These are phyloP conservation scores for Ambrosiella xylebori DNA, from an alignment of 2,329 filamentous ascomycete genomes.

Conservation along the genomic window DNA sequence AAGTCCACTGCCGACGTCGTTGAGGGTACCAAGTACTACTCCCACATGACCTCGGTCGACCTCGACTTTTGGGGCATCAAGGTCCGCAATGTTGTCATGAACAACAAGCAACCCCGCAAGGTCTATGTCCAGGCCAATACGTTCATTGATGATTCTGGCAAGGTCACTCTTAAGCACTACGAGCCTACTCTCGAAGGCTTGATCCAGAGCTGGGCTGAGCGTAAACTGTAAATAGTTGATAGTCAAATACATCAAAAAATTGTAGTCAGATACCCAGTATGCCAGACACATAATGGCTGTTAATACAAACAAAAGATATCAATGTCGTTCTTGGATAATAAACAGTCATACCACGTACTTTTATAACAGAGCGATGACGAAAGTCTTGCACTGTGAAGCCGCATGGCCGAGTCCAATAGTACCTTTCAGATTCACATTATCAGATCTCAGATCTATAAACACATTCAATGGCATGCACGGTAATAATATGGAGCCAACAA, in stretches of 20 bases:
- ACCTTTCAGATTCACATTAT: too few species aligned
- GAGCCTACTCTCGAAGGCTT: slow-evolving; percentile 65
- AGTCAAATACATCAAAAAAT: background rate
- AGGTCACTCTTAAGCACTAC: slow-evolving; percentile 70
- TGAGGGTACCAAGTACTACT: slow-evolving; percentile 62
- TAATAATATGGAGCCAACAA: background rate
- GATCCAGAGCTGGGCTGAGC: slow-evolving; percentile 64
- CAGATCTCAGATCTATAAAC: too few species aligned
- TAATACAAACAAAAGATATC: background rate
- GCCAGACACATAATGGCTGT: background rate
- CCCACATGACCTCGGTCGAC: slow-evolving; percentile 66
- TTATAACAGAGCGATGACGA: too few species aligned
- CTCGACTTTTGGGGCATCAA: slow-evolving; percentile 68
- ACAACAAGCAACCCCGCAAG: slow-evolving; percentile 68
- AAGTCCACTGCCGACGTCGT: slow-evolving; percentile 77
- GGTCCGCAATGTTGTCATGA: slow-evolving; percentile 57
- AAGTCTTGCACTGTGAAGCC: too few species aligned
- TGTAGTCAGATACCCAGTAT: slow-evolving; percentile 5
- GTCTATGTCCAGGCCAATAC: slow-evolving; percentile 94
- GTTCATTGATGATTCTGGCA: slow-evolving; percentile 47
- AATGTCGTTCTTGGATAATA: too few species aligned
- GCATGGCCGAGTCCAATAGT: too few species aligned
- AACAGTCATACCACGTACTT: too few species aligned
- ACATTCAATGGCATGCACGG: background rate
- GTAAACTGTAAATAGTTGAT: slow-evolving; percentile 24